phyloP scores from a whole-genome alignment of 495 filamentous ascomycete species.

The Aspergillus taichungensis region DNA sequence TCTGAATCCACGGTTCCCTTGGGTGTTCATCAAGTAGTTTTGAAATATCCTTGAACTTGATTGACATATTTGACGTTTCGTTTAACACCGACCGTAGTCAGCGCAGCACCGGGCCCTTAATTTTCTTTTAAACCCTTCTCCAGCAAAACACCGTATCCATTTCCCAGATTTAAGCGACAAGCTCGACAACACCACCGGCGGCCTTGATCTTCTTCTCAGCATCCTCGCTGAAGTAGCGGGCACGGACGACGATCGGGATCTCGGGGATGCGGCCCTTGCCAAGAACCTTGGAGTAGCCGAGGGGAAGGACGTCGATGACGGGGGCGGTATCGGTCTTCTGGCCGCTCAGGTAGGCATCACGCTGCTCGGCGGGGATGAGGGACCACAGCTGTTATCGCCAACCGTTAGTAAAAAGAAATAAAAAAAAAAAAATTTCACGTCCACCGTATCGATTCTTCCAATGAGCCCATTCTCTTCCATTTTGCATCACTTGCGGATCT shows the following conservation, averaged over 20 bases:
- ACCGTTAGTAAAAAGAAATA: neutral
- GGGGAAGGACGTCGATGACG: slow-evolving; percentile 83
- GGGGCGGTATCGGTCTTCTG: slow-evolving; percentile 72
- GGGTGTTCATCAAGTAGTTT: slow-evolving; percentile 8
- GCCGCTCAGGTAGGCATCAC: slow-evolving; percentile 70
- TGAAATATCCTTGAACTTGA: slow-evolving; percentile 23
- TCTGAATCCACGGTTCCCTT: slow-evolving; percentile 12
- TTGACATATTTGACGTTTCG: slow-evolving; percentile 12
- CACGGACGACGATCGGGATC: slow-evolving; percentile 79
- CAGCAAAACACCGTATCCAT: slow-evolving; percentile 19
- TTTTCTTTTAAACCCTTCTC: slow-evolving; percentile 25
- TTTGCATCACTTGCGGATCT: neutral
- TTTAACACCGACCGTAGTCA: slow-evolving; percentile 28
- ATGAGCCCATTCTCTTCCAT: neutral
- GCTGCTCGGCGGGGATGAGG: slow-evolving; percentile 71
- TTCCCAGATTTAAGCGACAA: slow-evolving; percentile 64
- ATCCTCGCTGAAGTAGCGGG: slow-evolving; percentile 76
- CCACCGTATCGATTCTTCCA: neutral
- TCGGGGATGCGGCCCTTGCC: slow-evolving; percentile 86
- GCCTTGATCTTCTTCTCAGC: slow-evolving; percentile 95
- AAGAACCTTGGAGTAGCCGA: slow-evolving; percentile 88
- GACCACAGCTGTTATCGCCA: slow-evolving; percentile 57
- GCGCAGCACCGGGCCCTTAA: slow-evolving; percentile 23
- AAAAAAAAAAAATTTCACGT: neutral
- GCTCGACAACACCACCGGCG: slow-evolving; percentile 81